Evolutionary conservation across 495 filamentous ascomycete genomes (phyloP).

Genomic region (Aspergillus kassunensis): DNA sequence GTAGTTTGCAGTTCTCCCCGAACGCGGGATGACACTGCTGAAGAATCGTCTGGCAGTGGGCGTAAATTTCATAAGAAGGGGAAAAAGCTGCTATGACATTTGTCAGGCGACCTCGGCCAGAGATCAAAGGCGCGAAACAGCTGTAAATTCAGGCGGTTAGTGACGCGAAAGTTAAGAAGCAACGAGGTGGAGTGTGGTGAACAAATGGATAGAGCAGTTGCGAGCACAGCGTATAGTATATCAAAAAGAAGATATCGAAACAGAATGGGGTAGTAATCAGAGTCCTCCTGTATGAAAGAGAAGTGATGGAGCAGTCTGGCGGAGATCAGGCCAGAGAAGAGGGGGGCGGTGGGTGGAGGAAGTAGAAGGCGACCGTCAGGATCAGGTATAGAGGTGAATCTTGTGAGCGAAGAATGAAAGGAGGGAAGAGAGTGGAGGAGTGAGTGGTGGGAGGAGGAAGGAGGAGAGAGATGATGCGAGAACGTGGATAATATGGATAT

Average conservation of each 20-base stretch:
- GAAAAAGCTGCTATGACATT: constrained; percentile 13
- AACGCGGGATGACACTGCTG: neutral
- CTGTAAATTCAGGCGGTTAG: constrained; percentile 30
- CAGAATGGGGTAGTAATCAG: constrained; percentile 4
- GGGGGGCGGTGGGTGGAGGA: constrained; percentile 31
- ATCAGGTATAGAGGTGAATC: constrained; percentile 26
- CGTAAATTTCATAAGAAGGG: constrained; percentile 4
- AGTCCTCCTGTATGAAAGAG: constrained; percentile 15
- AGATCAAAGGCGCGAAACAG: constrained; percentile 23
- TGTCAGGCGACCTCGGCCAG: constrained; percentile 13
- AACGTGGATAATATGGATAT: too few species aligned
- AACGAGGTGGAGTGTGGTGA: constrained; percentile 29
- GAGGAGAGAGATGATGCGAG: constrained; percentile 12
- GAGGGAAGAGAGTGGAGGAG: neutral
- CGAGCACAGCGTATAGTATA: constrained; percentile 6
- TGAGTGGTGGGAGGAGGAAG: neutral
- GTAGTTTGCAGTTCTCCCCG: constrained; percentile 10
- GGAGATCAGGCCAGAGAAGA: constrained; percentile 23
- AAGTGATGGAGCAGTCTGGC: constrained; percentile 27
- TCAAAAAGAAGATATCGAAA: constrained; percentile 13
- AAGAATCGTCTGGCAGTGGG: constrained; percentile 2
- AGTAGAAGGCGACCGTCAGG: constrained; percentile 21
- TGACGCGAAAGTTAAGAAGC: constrained; percentile 27
- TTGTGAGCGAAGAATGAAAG: neutral
- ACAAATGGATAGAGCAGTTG: constrained; percentile 11